Base-by-base conservation (phyloP, 805 yeast genomes). In the Allodekkera sacchari region DNA sequence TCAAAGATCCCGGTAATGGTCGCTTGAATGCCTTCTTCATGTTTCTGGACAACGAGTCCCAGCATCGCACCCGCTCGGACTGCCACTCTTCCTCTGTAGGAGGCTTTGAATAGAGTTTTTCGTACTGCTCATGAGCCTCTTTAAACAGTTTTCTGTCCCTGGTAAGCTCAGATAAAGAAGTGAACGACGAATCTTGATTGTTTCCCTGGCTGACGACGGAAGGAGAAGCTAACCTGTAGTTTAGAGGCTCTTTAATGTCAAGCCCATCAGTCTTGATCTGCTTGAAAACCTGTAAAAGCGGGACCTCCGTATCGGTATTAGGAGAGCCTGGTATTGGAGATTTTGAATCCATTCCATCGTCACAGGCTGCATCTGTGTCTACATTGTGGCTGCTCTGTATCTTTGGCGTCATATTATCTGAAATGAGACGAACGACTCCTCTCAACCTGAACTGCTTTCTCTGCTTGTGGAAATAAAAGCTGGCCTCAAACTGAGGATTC, bases 361-460 rank as follows among this genome's bases (percentile, higher is more conserved):
- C 31, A 20, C 21, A 17, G 7, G 17, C 32, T 22, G 32, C 27
- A 22, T 23, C 22, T 13, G 27, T 30, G 24, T 18, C 16, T n/a
- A 30, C 32, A 17, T 21, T 28, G n/a, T 20, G 25, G 9, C 18
- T 14, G 20, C 23, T 28, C n/a, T 35, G 22, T 5, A 43, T 31
- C 7, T 37, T 30, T 6, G 63, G 63, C 9, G 23, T 27, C 9
- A 22, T 20, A 13, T 52, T 54, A 21, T 50, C 41, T 16, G 50
- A 53, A 8, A 76, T 52, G 9, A 63, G 46, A 39, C 74, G 66
- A 10, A 82, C 82, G 18, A 61, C 53, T 9, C 95, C 95, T 35
- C 75, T 66, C 38, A 84, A 62, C 43, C 95, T 63, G 50, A 77
- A 81, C 55, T 84, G 95, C 47, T 71, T 78, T 50, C 68, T 68